Base-by-base conservation (phyloP, 106 monocot species). In the Platanthera guangdongensis region DNA sequence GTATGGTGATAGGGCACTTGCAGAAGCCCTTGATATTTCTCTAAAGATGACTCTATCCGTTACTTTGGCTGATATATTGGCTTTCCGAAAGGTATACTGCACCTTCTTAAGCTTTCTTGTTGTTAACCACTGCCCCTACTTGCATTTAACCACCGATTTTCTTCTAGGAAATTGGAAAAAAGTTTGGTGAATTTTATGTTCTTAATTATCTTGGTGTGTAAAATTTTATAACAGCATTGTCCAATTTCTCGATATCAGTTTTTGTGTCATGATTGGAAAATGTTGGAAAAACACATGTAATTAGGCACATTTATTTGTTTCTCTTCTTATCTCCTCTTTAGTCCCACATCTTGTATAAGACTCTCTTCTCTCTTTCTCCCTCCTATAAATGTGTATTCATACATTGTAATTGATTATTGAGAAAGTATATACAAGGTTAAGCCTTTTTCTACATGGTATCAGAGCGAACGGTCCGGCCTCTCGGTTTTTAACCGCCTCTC, bases 1-100 rank as follows among this genome's bases (percentile, higher is more conserved):
- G 47, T 97, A 97, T 89, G 94, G 94, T 79, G 97, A 97, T 69
- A 89, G 89, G 65, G 97, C 97, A 57, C 97, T 97, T 81, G 88
- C 94, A 30, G 97, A 97, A 92, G 97, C 86, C 16, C 94, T 97
- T 86, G 97, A 94, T 81, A 90, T 97, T 81, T 79, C 94, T 77
- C 82, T 97, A 25, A 97, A 97, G 85, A 91, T 97, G 94, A 86
- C 81, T 47, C 82, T 97, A 14, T 91, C 97, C 52, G 86, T 97
- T 86, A 91, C 94, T 78, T 52, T 97, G 57, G 59, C 78, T 63
- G 94, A 97, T 83, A 83, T 97, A 80, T 79, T 97, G 78, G 91
- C 97, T 19, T 97, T 86, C 70, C 80, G 87, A 54, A 97, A 97
- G 97, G 97, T 89, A 85, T 62, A 70, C 7, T 48, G 5, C 15